Conservation (phyloP, 768 basidiomycete genomes). For the Mycena vulgaris region DNA sequence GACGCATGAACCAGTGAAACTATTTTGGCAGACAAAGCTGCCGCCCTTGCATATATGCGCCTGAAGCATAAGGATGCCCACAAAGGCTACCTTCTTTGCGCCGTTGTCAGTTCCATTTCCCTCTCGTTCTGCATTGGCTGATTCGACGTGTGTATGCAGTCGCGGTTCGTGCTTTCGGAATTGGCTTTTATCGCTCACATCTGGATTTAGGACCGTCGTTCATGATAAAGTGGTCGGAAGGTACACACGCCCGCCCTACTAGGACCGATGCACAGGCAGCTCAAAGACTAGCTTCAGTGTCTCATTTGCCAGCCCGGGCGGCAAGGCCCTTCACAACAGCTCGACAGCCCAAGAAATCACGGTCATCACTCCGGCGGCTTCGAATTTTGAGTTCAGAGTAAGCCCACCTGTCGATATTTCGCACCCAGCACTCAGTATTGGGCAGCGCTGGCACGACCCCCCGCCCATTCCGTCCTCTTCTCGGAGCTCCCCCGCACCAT, state of each 20-base stretch:
- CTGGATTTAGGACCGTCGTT: slow-evolving; percentile 17
- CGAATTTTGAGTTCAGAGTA: slow-evolving; percentile 70
- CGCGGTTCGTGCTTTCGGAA: slow-evolving; percentile 41
- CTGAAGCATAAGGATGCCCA: slow-evolving; percentile 85
- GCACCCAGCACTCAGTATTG: slow-evolving; percentile 6
- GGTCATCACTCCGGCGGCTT: slow-evolving; percentile 74
- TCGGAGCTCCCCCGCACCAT: slow-evolving; percentile 36
- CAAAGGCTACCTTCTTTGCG: slow-evolving; percentile 82
- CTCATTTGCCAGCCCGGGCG: slow-evolving; percentile 81
- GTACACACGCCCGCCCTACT: slow-evolving; percentile 6
- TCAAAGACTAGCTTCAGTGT: slow-evolving; percentile 84
- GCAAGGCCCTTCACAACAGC: slow-evolving; percentile 84
- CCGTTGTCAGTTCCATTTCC: slow-evolving; percentile 67
- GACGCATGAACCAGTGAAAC: slow-evolving; percentile 68
- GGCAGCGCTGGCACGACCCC: slow-evolving; percentile 79
- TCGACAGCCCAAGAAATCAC: slow-evolving; percentile 89
- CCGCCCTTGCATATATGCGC: slow-evolving; percentile 83
- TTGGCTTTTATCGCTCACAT: slow-evolving; percentile 9
- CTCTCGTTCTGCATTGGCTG: slow-evolving; percentile 14
- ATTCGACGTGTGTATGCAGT: slow-evolving; percentile 39
- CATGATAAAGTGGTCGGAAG: slow-evolving; percentile 33
- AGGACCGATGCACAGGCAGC: slow-evolving; percentile 75
- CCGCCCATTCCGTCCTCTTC: slow-evolving; percentile 50
- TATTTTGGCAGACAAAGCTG: slow-evolving; percentile 84
- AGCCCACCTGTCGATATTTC: slow-evolving; percentile 38